phyloP scores from a whole-genome alignment of 345 rosid genomes.

The Citrus inodora region DNA sequence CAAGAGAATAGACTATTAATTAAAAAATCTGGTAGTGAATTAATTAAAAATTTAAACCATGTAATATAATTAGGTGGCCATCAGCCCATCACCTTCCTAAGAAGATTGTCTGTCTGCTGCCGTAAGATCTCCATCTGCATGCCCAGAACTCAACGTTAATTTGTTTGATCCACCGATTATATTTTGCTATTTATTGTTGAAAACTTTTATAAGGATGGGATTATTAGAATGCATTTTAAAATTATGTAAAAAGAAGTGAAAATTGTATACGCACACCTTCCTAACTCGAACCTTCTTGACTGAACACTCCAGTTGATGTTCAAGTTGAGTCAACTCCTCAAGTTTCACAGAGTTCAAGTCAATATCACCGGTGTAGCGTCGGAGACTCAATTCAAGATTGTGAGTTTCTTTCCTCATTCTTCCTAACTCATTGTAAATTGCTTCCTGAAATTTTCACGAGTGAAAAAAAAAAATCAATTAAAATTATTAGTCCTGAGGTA shows the following conservation, averaged over 20 bases:
- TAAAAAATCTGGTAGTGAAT: neutral
- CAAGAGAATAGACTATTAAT: neutral
- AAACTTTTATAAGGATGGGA: no score
- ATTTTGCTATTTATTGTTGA: no score
- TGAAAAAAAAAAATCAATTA: neutral
- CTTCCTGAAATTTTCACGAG: slow-evolving; percentile 15
- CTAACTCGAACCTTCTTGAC: slow-evolving; percentile 34
- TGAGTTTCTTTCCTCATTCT: slow-evolving; percentile 27
- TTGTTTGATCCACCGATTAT: no score
- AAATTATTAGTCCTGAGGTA: neutral
- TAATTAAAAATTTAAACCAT: neutral
- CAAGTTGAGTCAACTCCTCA: slow-evolving; percentile 25
- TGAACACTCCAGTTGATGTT: slow-evolving; percentile 29
- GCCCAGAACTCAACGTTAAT: neutral
- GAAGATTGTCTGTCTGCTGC: slow-evolving; percentile 28
- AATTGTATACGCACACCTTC: slow-evolving; percentile 18
- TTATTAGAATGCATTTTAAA: no score
- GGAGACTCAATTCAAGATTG: slow-evolving; percentile 33
- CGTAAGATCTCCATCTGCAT: slow-evolving; percentile 29
- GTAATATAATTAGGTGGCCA: neutral
- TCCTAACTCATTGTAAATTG: slow-evolving; percentile 20
- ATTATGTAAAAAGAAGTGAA: neutral
- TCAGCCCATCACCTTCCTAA: slow-evolving; percentile 33
- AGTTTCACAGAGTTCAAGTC: slow-evolving; percentile 23
- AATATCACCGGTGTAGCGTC: slow-evolving; percentile 21